phyloP scores from a whole-genome alignment of 495 filamentous ascomycete species.

The Rhypophila decipiens region DNA sequence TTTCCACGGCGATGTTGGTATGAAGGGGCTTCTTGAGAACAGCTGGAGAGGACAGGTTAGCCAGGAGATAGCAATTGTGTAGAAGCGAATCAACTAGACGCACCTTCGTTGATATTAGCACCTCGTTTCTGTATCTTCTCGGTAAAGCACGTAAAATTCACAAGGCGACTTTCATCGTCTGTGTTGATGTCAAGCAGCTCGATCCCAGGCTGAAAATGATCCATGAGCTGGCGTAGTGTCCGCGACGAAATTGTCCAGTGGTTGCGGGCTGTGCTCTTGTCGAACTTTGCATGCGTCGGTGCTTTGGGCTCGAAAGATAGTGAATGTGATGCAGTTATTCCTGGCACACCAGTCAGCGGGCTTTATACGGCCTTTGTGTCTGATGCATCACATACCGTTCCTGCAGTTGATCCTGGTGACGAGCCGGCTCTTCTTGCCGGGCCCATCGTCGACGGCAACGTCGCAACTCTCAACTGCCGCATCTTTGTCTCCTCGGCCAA shows the following conservation, averaged over 20 bases:
- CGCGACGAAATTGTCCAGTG: constrained; percentile 72
- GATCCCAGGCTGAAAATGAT: constrained; percentile 85
- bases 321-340: constrained; percentile 86
- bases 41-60: constrained; percentile 44
- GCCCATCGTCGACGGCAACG: constrained; percentile 69
- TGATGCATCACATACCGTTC: constrained; percentile 53
- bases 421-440: constrained; percentile 71
- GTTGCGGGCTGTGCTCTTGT: constrained; percentile 61
- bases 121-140: constrained; percentile 61
- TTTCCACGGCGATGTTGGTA: constrained; percentile 82
- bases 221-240: constrained; percentile 74
- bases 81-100: background rate
- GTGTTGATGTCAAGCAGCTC: constrained; percentile 87
- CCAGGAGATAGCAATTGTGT: no score
- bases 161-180: constrained; percentile 44
- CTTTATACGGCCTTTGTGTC: background rate
- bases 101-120: constrained; percentile 73
- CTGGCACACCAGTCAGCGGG: constrained; percentile 29
- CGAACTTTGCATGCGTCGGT: constrained; percentile 83
- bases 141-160: constrained; percentile 89
- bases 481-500: constrained; percentile 43
- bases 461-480: constrained; percentile 82
- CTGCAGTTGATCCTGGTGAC: constrained; percentile 77
- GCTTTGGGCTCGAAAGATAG: constrained; percentile 81
- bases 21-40: constrained; percentile 90